Base-by-base conservation (phyloP, 352 stramenopile genomes). In the Albugo laibachii region DNA sequence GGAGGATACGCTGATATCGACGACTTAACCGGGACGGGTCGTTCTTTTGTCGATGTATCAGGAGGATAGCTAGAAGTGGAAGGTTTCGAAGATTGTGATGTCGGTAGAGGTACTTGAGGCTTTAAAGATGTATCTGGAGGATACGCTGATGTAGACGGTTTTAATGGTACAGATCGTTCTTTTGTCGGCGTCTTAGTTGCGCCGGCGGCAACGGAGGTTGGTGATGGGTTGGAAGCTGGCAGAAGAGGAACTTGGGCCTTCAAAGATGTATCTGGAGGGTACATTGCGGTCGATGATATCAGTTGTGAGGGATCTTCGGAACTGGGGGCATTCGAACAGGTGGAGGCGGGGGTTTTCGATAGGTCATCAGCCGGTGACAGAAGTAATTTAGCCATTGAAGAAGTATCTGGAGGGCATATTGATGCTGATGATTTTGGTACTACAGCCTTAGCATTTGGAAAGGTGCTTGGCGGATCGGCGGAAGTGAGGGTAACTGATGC, bases 261-360 rank as follows among this genome's bases (percentile, higher is more conserved):
- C 8, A 8, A 43, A 1, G 56, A 54, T 14, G 61, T 71, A 10
- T 71, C 55, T 0, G 66, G 64, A 18, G 64, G 64, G 11, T 79
- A 78, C 14, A 36, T 37, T 1, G 46, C 24, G 2, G 45, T 36
- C 1, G 46, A 42, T 11, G 45, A 36, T n/a, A 36, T 2, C 36
- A 43, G n/a, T 18, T 46, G 31, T 37, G 44, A 45, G 12, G 3
- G 13, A 47, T 45, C 44, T 13, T 40, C 37, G 38, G 44, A 50
- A 10, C 18, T 47, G 36, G 1, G n/a, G 20, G 45, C 45, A 31
- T 14, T 14, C 40, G 37, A 31, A 8, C 3, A 8, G 24, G 24
- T 8, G 8, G 8, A 8, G 24, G 8, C 8, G 24, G 8, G 8
- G 24, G 3, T 31, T 31, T 31, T 31, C 24, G 24, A 31, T 31